Percentiles rank a stretch among this genome's conserved stretches.
Conservation (phyloP, 805 yeast genomes). For the Ascoidea rubescens region DNA sequence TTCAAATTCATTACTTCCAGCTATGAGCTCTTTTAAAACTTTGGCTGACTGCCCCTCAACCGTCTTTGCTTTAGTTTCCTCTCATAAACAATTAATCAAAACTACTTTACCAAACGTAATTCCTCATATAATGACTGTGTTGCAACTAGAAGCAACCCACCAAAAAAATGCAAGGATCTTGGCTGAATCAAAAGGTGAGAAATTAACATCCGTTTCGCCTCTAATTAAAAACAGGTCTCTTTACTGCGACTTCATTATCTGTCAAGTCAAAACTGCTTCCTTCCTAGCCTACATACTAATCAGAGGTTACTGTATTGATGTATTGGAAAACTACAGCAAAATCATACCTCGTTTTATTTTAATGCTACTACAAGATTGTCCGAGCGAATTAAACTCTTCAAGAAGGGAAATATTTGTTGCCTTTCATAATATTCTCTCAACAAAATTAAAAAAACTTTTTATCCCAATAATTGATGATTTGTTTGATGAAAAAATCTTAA, state of each 20-base stretch:
- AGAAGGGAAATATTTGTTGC: slow-evolving; percentile 90
- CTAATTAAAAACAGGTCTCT: slow-evolving; percentile 61
- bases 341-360: slow-evolving; percentile 80
- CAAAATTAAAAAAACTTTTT: slow-evolving; percentile 72
- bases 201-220: slow-evolving; percentile 61
- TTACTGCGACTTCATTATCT: slow-evolving; percentile 77
- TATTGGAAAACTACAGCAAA: slow-evolving; percentile 38
- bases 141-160: slow-evolving; percentile 68
- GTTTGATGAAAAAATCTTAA: slow-evolving; percentile 74
- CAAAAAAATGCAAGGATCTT: slow-evolving; percentile 54
- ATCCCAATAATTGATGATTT: slow-evolving; percentile 74
- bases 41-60: slow-evolving; percentile 95
- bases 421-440: slow-evolving; percentile 85
- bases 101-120: slow-evolving; percentile 62
- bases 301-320: slow-evolving; percentile 63
- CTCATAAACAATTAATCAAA: slow-evolving; percentile 65
- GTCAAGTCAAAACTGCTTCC: slow-evolving; percentile 94
- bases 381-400: slow-evolving; percentile 82
- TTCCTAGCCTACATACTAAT: slow-evolving; percentile 86
- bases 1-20: slow-evolving; percentile 26
- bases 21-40: slow-evolving; percentile 78
- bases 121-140: slow-evolving; percentile 66
- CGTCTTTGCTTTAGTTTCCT: slow-evolving; percentile 81
- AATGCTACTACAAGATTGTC: slow-evolving; percentile 85
- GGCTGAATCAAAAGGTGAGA: slow-evolving; percentile 40